phyloP scores from a whole-genome alignment of 2,329 filamentous ascomycete species.

The Clonostachys rhizophaga region DNA sequence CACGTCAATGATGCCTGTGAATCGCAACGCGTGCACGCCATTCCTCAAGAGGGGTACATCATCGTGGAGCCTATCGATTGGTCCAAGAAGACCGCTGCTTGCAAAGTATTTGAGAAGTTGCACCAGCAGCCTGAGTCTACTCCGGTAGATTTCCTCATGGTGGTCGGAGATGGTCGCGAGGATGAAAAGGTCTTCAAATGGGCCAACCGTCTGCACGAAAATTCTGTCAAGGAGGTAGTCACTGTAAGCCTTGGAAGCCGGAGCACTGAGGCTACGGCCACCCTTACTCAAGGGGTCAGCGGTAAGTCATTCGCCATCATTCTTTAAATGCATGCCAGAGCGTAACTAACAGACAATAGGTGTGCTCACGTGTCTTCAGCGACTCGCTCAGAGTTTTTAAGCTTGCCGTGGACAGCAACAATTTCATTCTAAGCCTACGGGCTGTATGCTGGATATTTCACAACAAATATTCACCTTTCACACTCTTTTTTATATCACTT shows the following conservation, averaged over 20 bases:
- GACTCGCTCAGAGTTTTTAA: slow-evolving; percentile 20
- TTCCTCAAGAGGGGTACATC: slow-evolving; percentile 74
- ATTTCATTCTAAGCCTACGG: too few relatives aligned
- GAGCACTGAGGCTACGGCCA: slow-evolving; percentile 83
- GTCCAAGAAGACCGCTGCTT: slow-evolving; percentile 81
- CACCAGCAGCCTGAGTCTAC: slow-evolving; percentile 26
- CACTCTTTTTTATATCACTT: too few relatives aligned
- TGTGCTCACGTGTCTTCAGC: slow-evolving; percentile 35
- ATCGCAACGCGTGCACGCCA: slow-evolving; percentile 76
- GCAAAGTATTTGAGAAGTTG: slow-evolving; percentile 63
- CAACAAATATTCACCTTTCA: too few relatives aligned
- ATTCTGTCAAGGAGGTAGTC: slow-evolving; percentile 62
- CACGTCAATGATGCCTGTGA: slow-evolving; percentile 95
- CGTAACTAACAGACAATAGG: slow-evolving; percentile 15
- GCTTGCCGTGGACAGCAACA: slow-evolving; percentile 1
- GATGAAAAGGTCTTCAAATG: slow-evolving; percentile 93
- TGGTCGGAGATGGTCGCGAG: slow-evolving; percentile 85
- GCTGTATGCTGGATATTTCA: too few relatives aligned
- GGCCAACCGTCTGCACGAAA: slow-evolving; percentile 70
- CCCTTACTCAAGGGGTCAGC: slow-evolving; percentile 86
- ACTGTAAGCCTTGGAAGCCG: slow-evolving; percentile 84
- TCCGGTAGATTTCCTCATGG: slow-evolving; percentile 78
- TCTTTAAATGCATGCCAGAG: neutral
- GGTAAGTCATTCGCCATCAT: slow-evolving; percentile 47
- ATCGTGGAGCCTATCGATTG: slow-evolving; percentile 81